Percentiles rank a stretch among this genome's conserved stretches.
phyloP scores from a whole-genome alignment of 2,329 filamentous ascomycete species.

The Rhynchosporium graminicola region DNA sequence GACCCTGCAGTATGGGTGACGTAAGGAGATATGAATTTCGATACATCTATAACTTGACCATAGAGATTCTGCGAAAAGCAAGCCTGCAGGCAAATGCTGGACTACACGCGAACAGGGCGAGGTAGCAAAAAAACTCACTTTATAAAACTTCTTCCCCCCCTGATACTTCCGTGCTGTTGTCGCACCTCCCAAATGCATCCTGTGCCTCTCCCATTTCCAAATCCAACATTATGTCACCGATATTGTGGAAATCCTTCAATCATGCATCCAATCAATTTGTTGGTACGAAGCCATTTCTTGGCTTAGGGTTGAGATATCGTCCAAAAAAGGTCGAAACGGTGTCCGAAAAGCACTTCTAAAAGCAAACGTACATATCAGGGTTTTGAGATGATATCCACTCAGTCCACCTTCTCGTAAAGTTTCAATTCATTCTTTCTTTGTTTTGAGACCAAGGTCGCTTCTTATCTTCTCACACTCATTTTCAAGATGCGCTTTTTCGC shows the following conservation, averaged over 20 bases:
- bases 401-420: background rate
- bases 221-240: background rate
- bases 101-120: too few species aligned
- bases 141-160: background rate
- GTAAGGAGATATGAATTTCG: too few species aligned
- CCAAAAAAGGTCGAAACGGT: background rate
- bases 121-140: background rate
- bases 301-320: conserved; percentile 19
- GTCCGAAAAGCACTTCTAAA: conserved; percentile 10
- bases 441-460: background rate
- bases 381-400: conserved; percentile 6
- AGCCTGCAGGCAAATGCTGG: too few species aligned
- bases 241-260: background rate
- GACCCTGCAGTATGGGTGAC: too few species aligned
- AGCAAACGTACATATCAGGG: conserved; percentile 17
- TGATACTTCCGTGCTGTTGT: background rate
- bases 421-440: background rate
- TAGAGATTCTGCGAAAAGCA: too few species aligned
- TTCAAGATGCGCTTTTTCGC: conserved; percentile 6
- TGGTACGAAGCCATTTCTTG: conserved; percentile 11
- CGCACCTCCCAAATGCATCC: background rate
- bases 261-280: background rate
- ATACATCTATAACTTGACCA: too few species aligned
- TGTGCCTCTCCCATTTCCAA: conserved; percentile 5
- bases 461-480: conserved; percentile 11